Evolutionary conservation across 768 basidiomycete genomes (phyloP).

Genomic region (Dioszegia hungarica): DNA sequence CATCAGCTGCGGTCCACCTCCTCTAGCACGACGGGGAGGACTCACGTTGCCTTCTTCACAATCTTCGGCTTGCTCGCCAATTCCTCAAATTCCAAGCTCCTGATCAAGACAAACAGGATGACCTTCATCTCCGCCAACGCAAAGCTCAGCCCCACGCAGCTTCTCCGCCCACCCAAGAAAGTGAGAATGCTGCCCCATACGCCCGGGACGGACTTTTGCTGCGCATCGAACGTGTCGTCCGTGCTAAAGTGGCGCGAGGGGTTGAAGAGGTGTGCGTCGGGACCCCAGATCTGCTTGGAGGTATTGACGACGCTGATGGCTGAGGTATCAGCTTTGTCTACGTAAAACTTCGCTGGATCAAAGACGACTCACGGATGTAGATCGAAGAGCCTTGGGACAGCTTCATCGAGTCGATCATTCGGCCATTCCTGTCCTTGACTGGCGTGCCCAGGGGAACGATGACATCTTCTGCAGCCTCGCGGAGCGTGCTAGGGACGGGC

Average conservation of each 20-base stretch:
- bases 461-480: slow-evolving; percentile 22
- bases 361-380: slow-evolving; percentile 46
- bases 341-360: too few species aligned
- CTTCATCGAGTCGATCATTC: slow-evolving; percentile 38
- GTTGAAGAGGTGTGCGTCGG: slow-evolving; percentile 42
- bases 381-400: slow-evolving; percentile 39
- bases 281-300: slow-evolving; percentile 40
- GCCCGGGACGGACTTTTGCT: slow-evolving; percentile 32
- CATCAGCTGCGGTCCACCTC: background rate
- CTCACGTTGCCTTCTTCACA: slow-evolving; percentile 43
- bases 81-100: slow-evolving; percentile 44
- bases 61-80: slow-evolving; percentile 37
- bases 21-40: background rate
- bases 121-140: slow-evolving; percentile 48
- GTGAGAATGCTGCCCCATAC: slow-evolving; percentile 48
- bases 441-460: slow-evolving; percentile 41
- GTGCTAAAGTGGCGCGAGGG: slow-evolving; percentile 23
- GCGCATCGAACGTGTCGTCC: slow-evolving; percentile 14
- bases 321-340: slow-evolving; percentile 11
- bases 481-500: slow-evolving; percentile 39
- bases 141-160: slow-evolving; percentile 48
- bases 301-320: slow-evolving; percentile 47
- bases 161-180: slow-evolving; percentile 46
- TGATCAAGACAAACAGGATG: slow-evolving; percentile 46
- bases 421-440: slow-evolving; percentile 38